Conservation (phyloP, 108 stramenopile genomes). For the Aureococcus anophagefferens region DNA sequence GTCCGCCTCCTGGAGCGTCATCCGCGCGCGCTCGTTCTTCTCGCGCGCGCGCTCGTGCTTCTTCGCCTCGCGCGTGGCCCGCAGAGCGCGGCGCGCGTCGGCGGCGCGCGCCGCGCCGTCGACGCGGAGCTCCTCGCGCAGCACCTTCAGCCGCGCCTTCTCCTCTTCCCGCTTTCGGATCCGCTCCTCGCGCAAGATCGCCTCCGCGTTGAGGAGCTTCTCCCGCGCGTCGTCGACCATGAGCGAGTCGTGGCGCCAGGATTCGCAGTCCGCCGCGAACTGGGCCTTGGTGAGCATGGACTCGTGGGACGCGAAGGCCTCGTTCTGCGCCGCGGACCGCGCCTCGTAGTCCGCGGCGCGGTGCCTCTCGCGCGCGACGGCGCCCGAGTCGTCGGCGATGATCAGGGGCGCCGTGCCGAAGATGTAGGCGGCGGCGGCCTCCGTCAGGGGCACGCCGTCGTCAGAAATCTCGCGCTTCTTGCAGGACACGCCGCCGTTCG, state of each 20-base stretch:
- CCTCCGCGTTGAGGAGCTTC: background rate
- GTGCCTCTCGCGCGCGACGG: background rate
- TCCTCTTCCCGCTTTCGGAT: background rate
- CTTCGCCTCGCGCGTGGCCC: background rate
- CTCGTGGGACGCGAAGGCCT: too few relatives aligned
- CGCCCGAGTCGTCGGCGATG: background rate
- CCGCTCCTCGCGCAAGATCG: background rate
- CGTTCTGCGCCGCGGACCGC: too few relatives aligned
- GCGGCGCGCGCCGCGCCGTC: background rate
- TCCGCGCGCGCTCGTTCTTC: background rate
- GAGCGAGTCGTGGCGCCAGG: background rate
- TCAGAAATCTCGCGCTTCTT: background rate
- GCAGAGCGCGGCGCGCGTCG: background rate
- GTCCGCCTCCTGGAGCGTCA: background rate
- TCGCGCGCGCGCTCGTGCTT: background rate
- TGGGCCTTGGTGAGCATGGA: background rate
- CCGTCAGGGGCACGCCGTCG: slow-evolving; percentile 1
- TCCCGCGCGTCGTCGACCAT: background rate
- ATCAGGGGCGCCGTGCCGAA: background rate
- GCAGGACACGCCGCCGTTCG: background rate
- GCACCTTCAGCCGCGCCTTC: background rate
- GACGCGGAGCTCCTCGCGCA: background rate
- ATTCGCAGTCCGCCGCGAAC: background rate
- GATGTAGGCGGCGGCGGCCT: background rate
- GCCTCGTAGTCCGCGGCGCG: background rate